A percentile compares a stretch with the other conserved stretches of the same genome.
These are phyloP conservation scores for Pseudevernia furfuracea DNA, from an alignment of 495 filamentous ascomycete species.

Conservation along the genomic window DNA sequence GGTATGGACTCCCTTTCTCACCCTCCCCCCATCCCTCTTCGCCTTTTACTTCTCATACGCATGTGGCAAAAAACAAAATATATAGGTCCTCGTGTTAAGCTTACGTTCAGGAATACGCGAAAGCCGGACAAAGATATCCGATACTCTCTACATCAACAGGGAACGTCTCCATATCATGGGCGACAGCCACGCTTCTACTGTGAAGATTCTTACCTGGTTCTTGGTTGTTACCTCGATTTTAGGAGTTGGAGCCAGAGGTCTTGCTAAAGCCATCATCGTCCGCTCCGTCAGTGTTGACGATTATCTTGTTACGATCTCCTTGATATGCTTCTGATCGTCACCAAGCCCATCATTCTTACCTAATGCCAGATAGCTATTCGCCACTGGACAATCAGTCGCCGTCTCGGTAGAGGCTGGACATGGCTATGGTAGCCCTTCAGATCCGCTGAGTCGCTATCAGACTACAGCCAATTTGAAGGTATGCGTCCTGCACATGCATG, in stretches of 20 bases:
- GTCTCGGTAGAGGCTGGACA: slow-evolving; percentile 2
- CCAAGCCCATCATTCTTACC: not conserved
- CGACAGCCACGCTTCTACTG: not conserved
- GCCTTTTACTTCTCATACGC: not conserved
- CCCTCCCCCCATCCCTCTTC: not conserved
- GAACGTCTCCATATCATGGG: slow-evolving; percentile 2
- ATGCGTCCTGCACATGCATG: not conserved
- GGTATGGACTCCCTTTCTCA: not conserved
- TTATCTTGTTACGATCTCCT: not conserved
- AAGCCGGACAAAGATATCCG: not conserved
- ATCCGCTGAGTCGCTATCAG: slow-evolving; percentile 2
- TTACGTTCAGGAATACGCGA: not conserved
- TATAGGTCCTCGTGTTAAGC: not conserved
- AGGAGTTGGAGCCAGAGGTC: slow-evolving; percentile 1
- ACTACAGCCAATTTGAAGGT: not conserved
- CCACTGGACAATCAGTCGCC: slow-evolving; percentile 6
- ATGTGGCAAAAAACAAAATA: not conserved
- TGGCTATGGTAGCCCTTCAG: slow-evolving; percentile 1
- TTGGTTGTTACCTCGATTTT: not conserved
- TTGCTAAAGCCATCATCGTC: slow-evolving; percentile 5
- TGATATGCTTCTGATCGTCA: not conserved
- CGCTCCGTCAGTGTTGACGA: slow-evolving; percentile 6
- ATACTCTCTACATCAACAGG: not conserved
- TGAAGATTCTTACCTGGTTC: slow-evolving; percentile 8
- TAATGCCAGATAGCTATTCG: slow-evolving; percentile 3